Base-by-base conservation (phyloP, 805 yeast genomes). In the Candida adriatica region DNA sequence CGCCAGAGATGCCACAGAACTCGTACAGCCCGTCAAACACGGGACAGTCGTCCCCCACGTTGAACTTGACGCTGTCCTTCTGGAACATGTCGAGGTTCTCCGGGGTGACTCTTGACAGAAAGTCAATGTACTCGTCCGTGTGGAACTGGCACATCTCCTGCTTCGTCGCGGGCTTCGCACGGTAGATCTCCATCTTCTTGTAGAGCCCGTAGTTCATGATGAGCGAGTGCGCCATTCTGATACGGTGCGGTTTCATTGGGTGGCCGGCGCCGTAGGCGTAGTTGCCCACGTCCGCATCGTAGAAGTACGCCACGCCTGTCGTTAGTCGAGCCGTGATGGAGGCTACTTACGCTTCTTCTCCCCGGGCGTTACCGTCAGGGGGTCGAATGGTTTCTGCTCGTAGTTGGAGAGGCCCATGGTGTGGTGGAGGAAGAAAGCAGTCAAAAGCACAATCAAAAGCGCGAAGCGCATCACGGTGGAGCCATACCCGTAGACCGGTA, bases 61-160 rank as follows among this genome's bases (percentile, higher is more conserved):
- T 92, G 68, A 90, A 90, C 55, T 84, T 85, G 37, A 75, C 79
- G 55, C 84, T 88, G 56, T 88, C 96, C 49, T 84, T 85, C 43
- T 83, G 73, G 53, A 87, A 85, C 67, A 79, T 62, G 39, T 86
- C 94, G 57, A 86, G 67, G 54, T 86, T 88, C 55, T 88, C 96
- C 6, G 96, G 96, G 11, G 94, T 78, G 20, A 85, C 96, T 35
- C 95, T 68, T 29, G 87, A 78, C 41, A 88, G 62, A 53, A 92
- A 92, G 57, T 92, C 96, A 37, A 92, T 80, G 57, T 92, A 92
- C 58, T 92, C 98, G 58, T 92, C 97, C 3, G 97, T 86, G 58
- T 92, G 98, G 60, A 92, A 90, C 61, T 90, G 96, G 49, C 95
- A 82, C 95, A 92, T 86, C 53, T 92, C 98, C 59, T 90, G 95